Percentiles rank a stretch among this genome's conserved stretches.
Conservation (phyloP, 495 filamentous ascomycete genomes). For the Alectoria sarmentosa region DNA sequence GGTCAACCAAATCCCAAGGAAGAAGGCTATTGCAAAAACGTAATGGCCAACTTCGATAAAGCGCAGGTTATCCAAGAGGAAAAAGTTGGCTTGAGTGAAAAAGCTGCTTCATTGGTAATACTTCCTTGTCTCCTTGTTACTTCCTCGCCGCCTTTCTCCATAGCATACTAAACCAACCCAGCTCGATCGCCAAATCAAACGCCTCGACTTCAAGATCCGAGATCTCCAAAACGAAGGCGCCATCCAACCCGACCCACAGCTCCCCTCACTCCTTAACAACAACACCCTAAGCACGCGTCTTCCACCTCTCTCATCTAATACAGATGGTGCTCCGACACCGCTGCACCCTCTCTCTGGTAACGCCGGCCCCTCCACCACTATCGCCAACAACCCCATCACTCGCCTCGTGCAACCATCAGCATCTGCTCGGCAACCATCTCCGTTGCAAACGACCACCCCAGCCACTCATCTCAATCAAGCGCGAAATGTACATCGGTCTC, state of each 20-base stretch:
- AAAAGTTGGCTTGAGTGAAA: conserved; percentile 73
- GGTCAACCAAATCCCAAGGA: conserved; percentile 81
- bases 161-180: no score
- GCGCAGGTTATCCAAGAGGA: conserved; percentile 75
- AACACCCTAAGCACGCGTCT: conserved; percentile 50
- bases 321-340: conserved; percentile 42
- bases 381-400: conserved; percentile 40
- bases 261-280: conserved; percentile 71
- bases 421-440: conserved; percentile 35
- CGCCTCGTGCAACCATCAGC: conserved; percentile 39
- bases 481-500: conserved; percentile 59
- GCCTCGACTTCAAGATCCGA: conserved; percentile 80
- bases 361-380: conserved; percentile 35
- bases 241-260: conserved; percentile 64
- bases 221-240: conserved; percentile 72
- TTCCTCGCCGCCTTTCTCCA: no score
- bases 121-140: background rate
- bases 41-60: conserved; percentile 62
- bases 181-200: conserved; percentile 82
- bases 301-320: conserved; percentile 39
- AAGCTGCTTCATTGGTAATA: conserved; percentile 57
- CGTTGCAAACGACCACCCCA: conserved; percentile 28
- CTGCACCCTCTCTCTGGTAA: conserved; percentile 35
- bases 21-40: conserved; percentile 59
- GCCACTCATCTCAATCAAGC: conserved; percentile 18